Conservation (phyloP, 148 eudicot species). For the Vaccinium macrocarpon region DNA sequence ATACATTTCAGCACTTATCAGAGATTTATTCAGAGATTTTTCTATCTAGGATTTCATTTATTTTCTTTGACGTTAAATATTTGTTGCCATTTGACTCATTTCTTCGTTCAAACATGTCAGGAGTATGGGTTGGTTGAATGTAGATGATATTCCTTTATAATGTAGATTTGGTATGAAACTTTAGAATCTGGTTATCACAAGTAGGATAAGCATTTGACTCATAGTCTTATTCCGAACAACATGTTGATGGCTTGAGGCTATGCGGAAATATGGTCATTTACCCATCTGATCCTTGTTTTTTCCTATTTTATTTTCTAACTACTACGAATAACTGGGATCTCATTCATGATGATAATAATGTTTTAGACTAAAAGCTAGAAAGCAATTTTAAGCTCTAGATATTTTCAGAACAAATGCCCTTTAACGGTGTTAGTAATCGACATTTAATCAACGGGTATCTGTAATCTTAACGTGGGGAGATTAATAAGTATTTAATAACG, state of each 20-base stretch:
- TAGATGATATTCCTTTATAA: not conserved
- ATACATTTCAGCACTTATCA: no score
- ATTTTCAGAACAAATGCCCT: not conserved
- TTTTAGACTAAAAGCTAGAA: not conserved
- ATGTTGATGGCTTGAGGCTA: not conserved
- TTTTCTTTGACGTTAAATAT: not conserved
- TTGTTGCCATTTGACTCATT: not conserved
- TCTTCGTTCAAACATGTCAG: not conserved
- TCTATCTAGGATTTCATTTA: not conserved
- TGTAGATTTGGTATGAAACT: no score
- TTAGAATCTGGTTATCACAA: not conserved
- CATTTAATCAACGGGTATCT: no score
- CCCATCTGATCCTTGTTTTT: not conserved
- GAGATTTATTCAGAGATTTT: not conserved
- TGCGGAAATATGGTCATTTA: not conserved
- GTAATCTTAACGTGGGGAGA: no score
- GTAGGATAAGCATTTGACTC: slow-evolving; percentile 3
- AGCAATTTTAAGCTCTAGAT: not conserved
- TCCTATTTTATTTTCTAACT: slow-evolving; percentile 2
- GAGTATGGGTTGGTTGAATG: not conserved
- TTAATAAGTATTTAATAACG: no score
- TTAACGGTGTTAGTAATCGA: no score
- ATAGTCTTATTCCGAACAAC: not conserved
- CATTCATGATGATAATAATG: not conserved
- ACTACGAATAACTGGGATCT: not conserved